Evolutionary conservation across 2,329 filamentous ascomycete genomes (phyloP).

Genomic region (Monilinia vaccinii-corymbosi): DNA sequence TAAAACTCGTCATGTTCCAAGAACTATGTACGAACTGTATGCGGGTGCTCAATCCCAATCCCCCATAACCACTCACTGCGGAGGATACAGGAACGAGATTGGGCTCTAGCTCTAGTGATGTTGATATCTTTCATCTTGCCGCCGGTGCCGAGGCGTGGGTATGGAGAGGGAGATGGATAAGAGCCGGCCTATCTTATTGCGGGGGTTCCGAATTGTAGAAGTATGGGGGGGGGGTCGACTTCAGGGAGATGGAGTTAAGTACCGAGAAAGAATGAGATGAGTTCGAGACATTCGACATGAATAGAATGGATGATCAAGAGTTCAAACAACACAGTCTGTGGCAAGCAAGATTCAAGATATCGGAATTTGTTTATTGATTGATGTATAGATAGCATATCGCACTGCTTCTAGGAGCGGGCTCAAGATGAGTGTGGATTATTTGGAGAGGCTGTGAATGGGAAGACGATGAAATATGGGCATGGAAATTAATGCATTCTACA

Average conservation of each 20-base stretch:
- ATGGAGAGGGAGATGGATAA: not conserved
- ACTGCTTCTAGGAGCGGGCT: not conserved
- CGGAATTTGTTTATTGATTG: not conserved
- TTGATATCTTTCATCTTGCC: not conserved
- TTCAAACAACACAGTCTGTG: not conserved
- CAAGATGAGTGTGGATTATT: not conserved
- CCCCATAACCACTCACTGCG: too few relatives aligned
- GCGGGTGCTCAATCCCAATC: too few relatives aligned
- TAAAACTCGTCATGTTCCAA: too few relatives aligned
- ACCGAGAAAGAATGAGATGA: not conserved
- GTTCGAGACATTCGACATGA: too few relatives aligned
- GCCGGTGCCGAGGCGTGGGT: too few relatives aligned
- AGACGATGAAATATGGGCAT: conserved; percentile 3
- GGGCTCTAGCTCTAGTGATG: not conserved
- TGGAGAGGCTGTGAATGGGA: too few relatives aligned
- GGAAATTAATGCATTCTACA: conserved; percentile 26
- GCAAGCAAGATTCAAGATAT: too few relatives aligned
- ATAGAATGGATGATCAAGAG: not conserved
- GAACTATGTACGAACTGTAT: too few relatives aligned
- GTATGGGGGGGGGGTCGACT: not conserved
- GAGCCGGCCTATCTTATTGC: not conserved
- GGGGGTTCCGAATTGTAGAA: not conserved
- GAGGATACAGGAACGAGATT: not conserved
- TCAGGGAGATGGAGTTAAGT: not conserved
- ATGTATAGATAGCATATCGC: not conserved